Evolutionary conservation across 176 grass and related monocot genomes (phyloP).

Genomic region (Oryza brachyantha): DNA sequence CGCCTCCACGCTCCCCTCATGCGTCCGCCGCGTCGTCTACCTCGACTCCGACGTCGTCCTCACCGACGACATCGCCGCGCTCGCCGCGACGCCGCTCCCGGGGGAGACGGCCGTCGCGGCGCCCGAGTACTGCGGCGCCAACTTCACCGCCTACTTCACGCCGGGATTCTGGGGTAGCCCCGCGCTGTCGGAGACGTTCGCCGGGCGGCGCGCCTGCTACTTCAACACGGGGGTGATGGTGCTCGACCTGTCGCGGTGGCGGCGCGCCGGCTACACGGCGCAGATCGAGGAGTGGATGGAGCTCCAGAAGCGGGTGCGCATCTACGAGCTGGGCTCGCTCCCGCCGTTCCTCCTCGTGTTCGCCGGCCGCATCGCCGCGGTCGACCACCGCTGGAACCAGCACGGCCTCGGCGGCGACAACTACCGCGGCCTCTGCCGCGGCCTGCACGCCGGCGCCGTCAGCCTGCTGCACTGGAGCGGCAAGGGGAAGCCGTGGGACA

Average conservation of each 20-base stretch:
- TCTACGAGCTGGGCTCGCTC: conserved; percentile 87
- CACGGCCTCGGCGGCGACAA: conserved; percentile 92
- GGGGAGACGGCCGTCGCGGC: conserved; percentile 44
- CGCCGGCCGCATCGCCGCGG: conserved; percentile 60
- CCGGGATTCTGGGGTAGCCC: conserved; percentile 67
- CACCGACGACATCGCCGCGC: conserved; percentile 74
- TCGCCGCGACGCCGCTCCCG: conserved; percentile 50
- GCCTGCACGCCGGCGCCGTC: conserved; percentile 73
- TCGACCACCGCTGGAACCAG: conserved; percentile 87
- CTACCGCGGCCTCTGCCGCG: conserved; percentile 68
- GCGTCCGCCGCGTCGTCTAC: conserved; percentile 86
- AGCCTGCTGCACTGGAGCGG: conserved; percentile 95
- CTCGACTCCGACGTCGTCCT: conserved; percentile 88
- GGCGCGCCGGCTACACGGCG: conserved; percentile 45
- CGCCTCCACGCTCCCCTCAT: conserved; percentile 37
- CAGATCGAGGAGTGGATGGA: conserved; percentile 91
- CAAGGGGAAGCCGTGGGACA: conserved; percentile 79
- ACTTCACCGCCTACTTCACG: conserved; percentile 86
- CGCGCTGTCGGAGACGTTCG: conserved; percentile 38
- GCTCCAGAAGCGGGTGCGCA: conserved; percentile 69
- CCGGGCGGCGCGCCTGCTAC: conserved; percentile 56
- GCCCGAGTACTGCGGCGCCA: conserved; percentile 84
- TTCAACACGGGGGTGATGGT: conserved; percentile 96
- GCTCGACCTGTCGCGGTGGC: conserved; percentile 66
- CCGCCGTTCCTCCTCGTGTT: conserved; percentile 91